These are phyloP conservation scores for Monilinia fructicola DNA, from an alignment of 2,329 filamentous ascomycete genomes.

Conservation along the genomic window DNA sequence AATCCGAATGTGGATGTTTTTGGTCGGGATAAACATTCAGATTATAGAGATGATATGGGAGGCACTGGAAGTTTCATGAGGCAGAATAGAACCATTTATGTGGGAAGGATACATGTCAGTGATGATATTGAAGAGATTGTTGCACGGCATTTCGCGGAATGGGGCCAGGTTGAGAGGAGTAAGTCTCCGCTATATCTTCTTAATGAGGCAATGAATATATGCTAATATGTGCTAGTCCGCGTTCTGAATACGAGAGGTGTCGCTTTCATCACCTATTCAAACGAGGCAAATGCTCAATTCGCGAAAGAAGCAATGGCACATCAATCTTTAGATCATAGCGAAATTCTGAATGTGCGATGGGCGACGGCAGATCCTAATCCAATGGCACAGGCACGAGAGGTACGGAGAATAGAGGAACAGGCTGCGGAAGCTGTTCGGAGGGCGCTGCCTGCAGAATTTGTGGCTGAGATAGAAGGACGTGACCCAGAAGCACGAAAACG, in stretches of 20 bases:
- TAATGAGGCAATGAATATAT: neutral
- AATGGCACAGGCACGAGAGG: constrained; percentile 89
- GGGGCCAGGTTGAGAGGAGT: constrained; percentile 85
- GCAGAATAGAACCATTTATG: constrained; percentile 90
- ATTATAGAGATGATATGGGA: constrained; percentile 97
- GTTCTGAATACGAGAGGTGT: constrained; percentile 89
- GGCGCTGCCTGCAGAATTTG: constrained; percentile 84
- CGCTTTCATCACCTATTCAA: constrained; percentile 90
- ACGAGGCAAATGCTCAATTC: constrained; percentile 86
- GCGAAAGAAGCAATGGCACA: constrained; percentile 96
- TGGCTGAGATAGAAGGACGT: constrained; percentile 89
- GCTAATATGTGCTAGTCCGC: constrained; percentile 51
- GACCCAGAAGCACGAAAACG: constrained; percentile 85
- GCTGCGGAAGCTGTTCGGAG: constrained; percentile 89
- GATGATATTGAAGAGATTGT: constrained; percentile 98
- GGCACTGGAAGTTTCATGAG: constrained; percentile 92
- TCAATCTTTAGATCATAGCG: constrained; percentile 85
- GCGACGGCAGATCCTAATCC: constrained; percentile 96
- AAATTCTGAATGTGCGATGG: constrained; percentile 95
- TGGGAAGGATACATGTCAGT: constrained; percentile 89
- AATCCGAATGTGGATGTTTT: constrained; percentile 96
- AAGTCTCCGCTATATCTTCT: constrained; percentile 32
- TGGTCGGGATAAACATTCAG: constrained; percentile 85
- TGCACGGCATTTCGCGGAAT: constrained; percentile 91
- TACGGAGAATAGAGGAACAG: constrained; percentile 86